Conservation (phyloP, 139 green algal species). For the Volvox africanus region DNA sequence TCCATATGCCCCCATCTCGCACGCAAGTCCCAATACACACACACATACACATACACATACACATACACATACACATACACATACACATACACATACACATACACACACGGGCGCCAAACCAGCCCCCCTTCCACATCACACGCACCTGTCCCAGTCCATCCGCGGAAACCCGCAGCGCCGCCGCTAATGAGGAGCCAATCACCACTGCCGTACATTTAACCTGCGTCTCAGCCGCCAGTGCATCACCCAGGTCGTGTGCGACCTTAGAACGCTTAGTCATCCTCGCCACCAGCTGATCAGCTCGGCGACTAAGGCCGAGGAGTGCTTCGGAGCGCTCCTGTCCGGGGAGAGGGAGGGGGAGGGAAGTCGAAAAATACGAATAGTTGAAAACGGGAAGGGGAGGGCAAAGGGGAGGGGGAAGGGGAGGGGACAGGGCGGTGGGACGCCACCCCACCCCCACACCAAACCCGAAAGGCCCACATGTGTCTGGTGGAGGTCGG, state of each 20-base stretch:
- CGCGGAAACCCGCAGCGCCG: neutral
- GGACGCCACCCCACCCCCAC: no score
- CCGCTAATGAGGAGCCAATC: neutral
- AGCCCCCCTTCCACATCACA: neutral
- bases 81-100: no score
- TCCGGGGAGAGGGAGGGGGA: neutral
- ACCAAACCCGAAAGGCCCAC: no score
- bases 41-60: no score
- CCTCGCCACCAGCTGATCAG: neutral
- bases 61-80: no score
- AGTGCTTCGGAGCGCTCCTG: slow-evolving; percentile 30
- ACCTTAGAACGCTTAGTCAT: neutral
- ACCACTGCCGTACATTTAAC: neutral
- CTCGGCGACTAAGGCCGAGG: neutral
- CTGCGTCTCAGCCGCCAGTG: slow-evolving; percentile 7
- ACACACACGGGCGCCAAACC: neutral
- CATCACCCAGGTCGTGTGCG: neutral
- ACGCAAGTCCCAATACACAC: neutral
- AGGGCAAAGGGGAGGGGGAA: neutral
- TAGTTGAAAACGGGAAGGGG: neutral
- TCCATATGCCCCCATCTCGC: no score
- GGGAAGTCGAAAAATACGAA: neutral
- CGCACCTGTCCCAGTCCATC: neutral
- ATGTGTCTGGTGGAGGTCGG: no score
- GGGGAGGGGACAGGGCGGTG: no score